Evolutionary conservation across 257 asterid species (phyloP), one percentile per base, ranked within the genome.

Genomic region (Anisodus tanguticus): DNA sequence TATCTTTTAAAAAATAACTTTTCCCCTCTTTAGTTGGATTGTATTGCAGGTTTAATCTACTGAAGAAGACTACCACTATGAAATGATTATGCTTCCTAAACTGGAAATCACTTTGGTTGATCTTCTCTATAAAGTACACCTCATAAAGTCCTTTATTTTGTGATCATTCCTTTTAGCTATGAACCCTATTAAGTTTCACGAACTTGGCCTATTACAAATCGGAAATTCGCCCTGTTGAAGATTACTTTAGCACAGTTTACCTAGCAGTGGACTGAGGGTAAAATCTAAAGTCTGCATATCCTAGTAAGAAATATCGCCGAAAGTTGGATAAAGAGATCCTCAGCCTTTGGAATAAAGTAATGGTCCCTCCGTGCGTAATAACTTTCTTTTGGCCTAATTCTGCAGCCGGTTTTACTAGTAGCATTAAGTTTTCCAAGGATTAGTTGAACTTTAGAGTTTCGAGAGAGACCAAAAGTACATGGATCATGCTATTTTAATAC

Each of bases 51-150:
- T 47, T 77, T 26, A 77, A 26, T 77, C 64, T 22, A 53, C 6
- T 53, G 47, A 26, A 77, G 47, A 77, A 26, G 64, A 62, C 15
- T 22, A 53, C 47, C 63, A 76, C 41, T 76, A 26, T 13, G 5
- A 76, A 76, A 51, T 51, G 63, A 53, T 76, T 76, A 53, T 76
- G 81, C 81, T 76, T 51, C 64, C 35, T 76, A 26, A 76, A 76
- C 64, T 76, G 64, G 12, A 26, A 76, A 13, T 45, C 62, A 49
- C 12, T 26, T 51, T 26, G 81, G 47, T 76, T 76, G 81, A 76
- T 76, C 81, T 49, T 31, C 35, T 31, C 35, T 31, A 31, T 31
- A 31, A 31, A 31, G 35, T 74, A 74, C 43, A 10, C 60, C 41
- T 2, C 10, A 51, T 74, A 19, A 74, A 22, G 43, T 49, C 80